These are phyloP conservation scores for Trichoderma oligosporum DNA, from an alignment of 2,329 filamentous ascomycete species.

Conservation along the genomic window DNA sequence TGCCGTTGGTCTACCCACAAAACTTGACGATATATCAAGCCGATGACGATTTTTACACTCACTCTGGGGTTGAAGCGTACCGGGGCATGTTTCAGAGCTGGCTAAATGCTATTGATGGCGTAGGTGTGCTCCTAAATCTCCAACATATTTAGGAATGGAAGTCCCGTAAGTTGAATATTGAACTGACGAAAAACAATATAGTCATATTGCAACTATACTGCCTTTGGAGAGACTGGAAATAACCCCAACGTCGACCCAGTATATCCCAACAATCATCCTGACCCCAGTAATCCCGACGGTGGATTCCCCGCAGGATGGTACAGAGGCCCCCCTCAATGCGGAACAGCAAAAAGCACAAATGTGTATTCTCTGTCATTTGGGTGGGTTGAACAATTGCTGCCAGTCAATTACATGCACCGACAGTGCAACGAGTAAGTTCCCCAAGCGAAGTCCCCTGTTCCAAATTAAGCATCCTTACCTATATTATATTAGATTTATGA, in stretches of 20 bases:
- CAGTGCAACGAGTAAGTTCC: conserved; percentile 8
- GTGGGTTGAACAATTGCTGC: background rate
- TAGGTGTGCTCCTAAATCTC: background rate
- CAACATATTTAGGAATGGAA: background rate
- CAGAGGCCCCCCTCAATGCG: background rate
- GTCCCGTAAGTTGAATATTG: background rate
- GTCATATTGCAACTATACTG: conserved; percentile 46
- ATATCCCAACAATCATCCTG: background rate
- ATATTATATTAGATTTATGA: background rate
- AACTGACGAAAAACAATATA: background rate
- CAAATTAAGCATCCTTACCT: background rate
- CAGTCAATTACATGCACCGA: background rate
- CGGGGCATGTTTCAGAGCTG: background rate
- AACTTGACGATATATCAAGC: conserved; percentile 45
- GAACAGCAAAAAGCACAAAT: background rate
- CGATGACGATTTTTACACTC: conserved; percentile 30
- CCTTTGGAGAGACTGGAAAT: conserved; percentile 32
- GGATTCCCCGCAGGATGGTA: too few species aligned
- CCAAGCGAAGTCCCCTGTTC: background rate
- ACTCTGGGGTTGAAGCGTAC: background rate
- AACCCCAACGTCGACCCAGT: conserved; percentile 32
- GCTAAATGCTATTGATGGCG: background rate
- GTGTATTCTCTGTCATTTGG: background rate
- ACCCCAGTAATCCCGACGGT: background rate
- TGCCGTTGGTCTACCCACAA: conserved; percentile 50